phyloP scores from a whole-genome alignment of 148 eudicot species.

The Beta vulgaris region DNA sequence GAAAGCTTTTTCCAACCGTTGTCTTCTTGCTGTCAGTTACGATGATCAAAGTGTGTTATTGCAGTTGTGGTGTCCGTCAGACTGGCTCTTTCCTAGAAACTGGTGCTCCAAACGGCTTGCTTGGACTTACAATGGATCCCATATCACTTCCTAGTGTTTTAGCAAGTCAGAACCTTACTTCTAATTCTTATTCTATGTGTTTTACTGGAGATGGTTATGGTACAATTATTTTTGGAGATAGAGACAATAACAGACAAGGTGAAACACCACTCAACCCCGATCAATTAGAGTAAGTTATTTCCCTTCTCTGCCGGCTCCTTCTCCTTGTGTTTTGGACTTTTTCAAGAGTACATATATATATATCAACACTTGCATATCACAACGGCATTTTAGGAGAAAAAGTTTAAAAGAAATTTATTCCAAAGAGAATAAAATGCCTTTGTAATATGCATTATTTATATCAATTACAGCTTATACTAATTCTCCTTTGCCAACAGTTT shows the following conservation, averaged over 20 bases:
- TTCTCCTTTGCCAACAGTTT: constrained; percentile 20
- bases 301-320: no score
- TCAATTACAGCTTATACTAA: background rate
- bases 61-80: constrained; percentile 75
- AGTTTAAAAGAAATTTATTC: no score
- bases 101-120: constrained; percentile 90
- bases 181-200: constrained; percentile 96
- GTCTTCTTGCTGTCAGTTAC: no score
- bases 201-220: constrained; percentile 65
- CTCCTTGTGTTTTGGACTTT: no score
- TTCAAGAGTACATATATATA: no score
- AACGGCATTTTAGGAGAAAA: no score
- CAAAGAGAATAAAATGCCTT: no score
- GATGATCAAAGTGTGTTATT: constrained; percentile 13
- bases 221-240: constrained; percentile 86
- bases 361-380: no score
- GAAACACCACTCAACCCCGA: constrained; percentile 60
- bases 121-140: constrained; percentile 72
- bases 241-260: constrained; percentile 58
- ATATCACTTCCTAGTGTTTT: constrained; percentile 76
- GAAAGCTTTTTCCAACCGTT: no score
- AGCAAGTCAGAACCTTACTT: constrained; percentile 53
- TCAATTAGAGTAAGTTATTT: constrained; percentile 41
- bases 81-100: constrained; percentile 78
- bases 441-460: no score